Evolutionary conservation across 1,284 basidiomycete genomes (phyloP).

Genomic region (Apiotrichum montevideense): DNA sequence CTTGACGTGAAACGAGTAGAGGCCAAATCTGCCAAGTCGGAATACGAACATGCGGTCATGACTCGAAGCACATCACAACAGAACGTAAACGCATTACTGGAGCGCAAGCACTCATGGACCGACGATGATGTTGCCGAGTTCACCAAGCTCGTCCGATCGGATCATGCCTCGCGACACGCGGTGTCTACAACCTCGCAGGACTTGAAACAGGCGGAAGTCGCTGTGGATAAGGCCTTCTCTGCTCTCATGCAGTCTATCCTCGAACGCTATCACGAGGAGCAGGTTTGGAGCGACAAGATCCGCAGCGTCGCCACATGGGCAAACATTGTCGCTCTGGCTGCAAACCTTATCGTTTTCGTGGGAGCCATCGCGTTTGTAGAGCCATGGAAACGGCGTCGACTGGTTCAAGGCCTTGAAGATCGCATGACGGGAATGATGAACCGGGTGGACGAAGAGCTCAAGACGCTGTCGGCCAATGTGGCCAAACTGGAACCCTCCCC

Average conservation of each 20-base stretch:
- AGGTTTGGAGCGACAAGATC: constrained; percentile 96
- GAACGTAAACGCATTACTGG: constrained; percentile 82
- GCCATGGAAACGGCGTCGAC: constrained; percentile 79
- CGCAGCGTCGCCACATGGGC: constrained; percentile 86
- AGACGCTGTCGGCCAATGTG: constrained; percentile 31
- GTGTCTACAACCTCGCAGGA: constrained; percentile 63
- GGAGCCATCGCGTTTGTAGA: constrained; percentile 81
- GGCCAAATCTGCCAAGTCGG: constrained; percentile 63
- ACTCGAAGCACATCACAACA: constrained; percentile 73
- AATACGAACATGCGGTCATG: constrained; percentile 66
- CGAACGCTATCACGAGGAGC: constrained; percentile 86
- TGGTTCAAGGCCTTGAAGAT: constrained; percentile 80
- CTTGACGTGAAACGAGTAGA: constrained; percentile 53
- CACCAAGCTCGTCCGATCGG: constrained; percentile 75
- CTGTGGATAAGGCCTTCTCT: constrained; percentile 76
- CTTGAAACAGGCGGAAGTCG: constrained; percentile 63
- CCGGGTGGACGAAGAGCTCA: constrained; percentile 58
- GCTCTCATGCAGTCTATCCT: constrained; percentile 79
- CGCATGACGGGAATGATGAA: constrained; percentile 68
- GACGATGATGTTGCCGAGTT: constrained; percentile 74
- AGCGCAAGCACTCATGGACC: constrained; percentile 75
- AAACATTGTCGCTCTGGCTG: constrained; percentile 68
- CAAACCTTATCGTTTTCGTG: constrained; percentile 83
- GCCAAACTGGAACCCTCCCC: constrained; percentile 14
- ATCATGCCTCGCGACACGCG: constrained; percentile 73